Percentiles rank a stretch among this genome's conserved stretches.
Conservation (phyloP, 2,329 filamentous ascomycete species). For the Arthrobotrys entomopaga region DNA sequence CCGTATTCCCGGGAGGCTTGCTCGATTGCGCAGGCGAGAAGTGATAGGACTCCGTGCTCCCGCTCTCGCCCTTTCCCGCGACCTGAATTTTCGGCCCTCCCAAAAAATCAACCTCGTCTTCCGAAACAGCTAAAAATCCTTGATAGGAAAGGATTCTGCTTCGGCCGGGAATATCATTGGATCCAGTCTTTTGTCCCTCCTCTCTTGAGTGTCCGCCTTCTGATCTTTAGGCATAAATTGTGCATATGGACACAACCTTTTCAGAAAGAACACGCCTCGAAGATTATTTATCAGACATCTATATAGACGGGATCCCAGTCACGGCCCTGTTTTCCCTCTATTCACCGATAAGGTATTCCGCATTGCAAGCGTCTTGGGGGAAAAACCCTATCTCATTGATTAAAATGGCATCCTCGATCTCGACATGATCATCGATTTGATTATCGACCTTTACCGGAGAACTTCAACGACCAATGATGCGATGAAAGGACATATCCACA, state of each 20-base stretch:
- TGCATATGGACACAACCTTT: conserved; percentile 22
- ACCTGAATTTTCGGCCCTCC: background rate
- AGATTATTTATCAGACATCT: too few relatives aligned
- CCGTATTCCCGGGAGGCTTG: conserved; percentile 12
- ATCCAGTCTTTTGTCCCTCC: background rate
- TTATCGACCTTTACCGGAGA: too few relatives aligned
- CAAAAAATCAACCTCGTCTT: conserved; percentile 39
- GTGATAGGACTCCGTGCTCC: conserved; percentile 8
- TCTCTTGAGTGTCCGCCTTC: too few relatives aligned
- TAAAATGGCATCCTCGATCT: too few relatives aligned
- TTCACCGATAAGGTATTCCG: too few relatives aligned
- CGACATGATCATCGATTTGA: too few relatives aligned
- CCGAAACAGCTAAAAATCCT: conserved; percentile 42
- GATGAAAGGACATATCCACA: too few relatives aligned
- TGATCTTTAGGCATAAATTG: background rate
- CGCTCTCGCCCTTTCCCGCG: conserved; percentile 29
- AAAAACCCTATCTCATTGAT: too few relatives aligned
- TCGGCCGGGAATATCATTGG: conserved; percentile 30
- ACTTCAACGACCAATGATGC: too few relatives aligned
- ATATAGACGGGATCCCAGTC: too few relatives aligned
- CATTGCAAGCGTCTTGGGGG: too few relatives aligned
- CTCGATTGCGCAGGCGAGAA: conserved; percentile 18
- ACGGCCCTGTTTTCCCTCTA: too few relatives aligned
- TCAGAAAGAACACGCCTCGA: conserved; percentile 2
- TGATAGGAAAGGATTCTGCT: conserved; percentile 33